Evolutionary conservation across 345 rosid genomes (phyloP).

Genomic region (Aegle marmelos): DNA sequence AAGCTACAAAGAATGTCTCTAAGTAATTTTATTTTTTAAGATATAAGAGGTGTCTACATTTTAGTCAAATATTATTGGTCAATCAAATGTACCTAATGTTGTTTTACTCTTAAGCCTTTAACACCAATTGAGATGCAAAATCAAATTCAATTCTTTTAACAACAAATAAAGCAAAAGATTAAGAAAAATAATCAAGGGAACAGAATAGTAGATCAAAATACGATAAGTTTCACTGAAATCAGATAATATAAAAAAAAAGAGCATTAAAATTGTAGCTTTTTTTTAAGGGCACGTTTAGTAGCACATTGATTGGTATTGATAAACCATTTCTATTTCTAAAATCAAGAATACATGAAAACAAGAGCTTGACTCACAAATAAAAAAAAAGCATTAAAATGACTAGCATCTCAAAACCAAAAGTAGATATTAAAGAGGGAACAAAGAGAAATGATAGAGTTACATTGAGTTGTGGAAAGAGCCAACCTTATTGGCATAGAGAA

Average conservation of each 20-base stretch:
- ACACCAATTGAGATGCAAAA: not conserved
- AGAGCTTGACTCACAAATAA: not conserved
- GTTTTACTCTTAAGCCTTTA: not conserved
- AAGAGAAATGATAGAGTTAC: constrained; percentile 17
- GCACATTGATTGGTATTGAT: not conserved
- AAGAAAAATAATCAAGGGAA: constrained; percentile 45
- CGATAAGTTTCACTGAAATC: constrained; percentile 79
- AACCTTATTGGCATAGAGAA: constrained; percentile 79
- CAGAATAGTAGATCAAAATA: constrained; percentile 85
- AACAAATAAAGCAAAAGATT: not conserved
- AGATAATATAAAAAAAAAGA: constrained; percentile 14
- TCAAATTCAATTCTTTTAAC: not conserved
- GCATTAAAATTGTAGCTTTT: not conserved
- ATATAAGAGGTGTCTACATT: not conserved
- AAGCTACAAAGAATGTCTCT: not conserved
- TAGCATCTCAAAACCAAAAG: constrained; percentile 3
- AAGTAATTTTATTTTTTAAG: not conserved
- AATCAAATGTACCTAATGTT: not conserved
- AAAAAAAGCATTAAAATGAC: not conserved
- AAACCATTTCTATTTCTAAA: not conserved
- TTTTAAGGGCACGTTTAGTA: not conserved
- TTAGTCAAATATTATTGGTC: not conserved
- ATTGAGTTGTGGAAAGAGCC: constrained; percentile 87
- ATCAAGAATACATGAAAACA: not conserved
- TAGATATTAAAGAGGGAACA: not conserved